Percentiles rank a stretch among this genome's conserved stretches.
Evolutionary conservation across 129 eudicot genomes (phyloP).

Genomic region (Flaveria robusta): DNA sequence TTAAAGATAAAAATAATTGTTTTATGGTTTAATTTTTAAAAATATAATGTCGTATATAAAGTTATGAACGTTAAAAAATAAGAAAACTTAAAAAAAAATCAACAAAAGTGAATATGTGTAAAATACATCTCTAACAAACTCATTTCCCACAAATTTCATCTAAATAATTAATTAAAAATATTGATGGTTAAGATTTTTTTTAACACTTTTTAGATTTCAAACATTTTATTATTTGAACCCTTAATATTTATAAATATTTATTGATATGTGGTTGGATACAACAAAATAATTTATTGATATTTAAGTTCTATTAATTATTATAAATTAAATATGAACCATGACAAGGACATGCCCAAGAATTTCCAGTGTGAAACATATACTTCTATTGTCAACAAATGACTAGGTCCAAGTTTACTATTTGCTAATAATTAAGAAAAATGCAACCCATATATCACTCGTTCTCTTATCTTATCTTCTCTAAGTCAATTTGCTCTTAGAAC

Average conservation of each 20-base stretch:
- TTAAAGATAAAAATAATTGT: too few relatives aligned
- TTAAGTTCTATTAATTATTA: not conserved
- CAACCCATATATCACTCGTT: not conserved
- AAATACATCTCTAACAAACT: too few relatives aligned
- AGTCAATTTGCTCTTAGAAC: not conserved
- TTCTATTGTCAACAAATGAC: slow-evolving; percentile 14
- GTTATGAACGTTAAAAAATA: too few relatives aligned
- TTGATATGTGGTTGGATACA: not conserved
- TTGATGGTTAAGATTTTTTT: too few relatives aligned
- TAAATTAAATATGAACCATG: not conserved
- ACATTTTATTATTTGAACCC: too few relatives aligned
- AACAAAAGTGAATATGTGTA: too few relatives aligned
- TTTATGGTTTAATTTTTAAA: too few relatives aligned
- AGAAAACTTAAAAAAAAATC: too few relatives aligned
- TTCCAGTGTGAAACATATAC: not conserved
- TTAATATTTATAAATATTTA: not conserved
- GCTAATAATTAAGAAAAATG: not conserved
- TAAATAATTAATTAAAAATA: too few relatives aligned
- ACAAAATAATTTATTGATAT: not conserved
- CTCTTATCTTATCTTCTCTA: not conserved
- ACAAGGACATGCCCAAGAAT: not conserved
- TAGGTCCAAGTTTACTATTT: slow-evolving; percentile 18
- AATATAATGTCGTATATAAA: too few relatives aligned
- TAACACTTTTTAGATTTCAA: too few relatives aligned
- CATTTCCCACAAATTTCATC: too few relatives aligned